These are phyloP conservation scores for Tinospora cordifolia DNA, from an alignment of 164 flowering plant species.

Conservation along the genomic window DNA sequence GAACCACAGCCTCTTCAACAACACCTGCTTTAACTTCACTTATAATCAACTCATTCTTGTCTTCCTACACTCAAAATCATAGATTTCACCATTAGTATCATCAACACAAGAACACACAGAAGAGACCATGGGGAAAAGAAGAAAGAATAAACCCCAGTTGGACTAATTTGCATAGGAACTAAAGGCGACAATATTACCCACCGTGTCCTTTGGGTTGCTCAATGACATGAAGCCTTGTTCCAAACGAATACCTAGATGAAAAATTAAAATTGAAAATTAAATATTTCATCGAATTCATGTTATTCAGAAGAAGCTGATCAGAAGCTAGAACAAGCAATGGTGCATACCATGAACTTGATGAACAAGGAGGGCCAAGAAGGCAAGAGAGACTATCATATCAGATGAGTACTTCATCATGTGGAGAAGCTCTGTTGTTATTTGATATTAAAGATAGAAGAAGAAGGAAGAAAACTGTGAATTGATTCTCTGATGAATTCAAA, in stretches of 20 bases:
- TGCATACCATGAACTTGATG: constrained; percentile 33
- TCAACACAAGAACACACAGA: neutral
- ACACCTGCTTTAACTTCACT: constrained; percentile 12
- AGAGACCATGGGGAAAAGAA: too few relatives aligned
- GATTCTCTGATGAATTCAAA: constrained; percentile 3
- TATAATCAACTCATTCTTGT: constrained; percentile 7
- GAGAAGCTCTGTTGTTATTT: neutral
- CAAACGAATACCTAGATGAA: constrained; percentile 33
- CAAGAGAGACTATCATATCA: constrained; percentile 18
- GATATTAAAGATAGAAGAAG: neutral
- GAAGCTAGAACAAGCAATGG: too few relatives aligned
- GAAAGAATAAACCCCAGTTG: too few relatives aligned
- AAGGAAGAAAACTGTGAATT: neutral
- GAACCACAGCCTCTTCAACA: constrained; percentile 14
- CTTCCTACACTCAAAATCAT: constrained; percentile 17
- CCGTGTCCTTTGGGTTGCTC: constrained; percentile 20
- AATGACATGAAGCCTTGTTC: constrained; percentile 15
- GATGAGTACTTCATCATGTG: constrained; percentile 29
- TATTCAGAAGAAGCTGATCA: neutral
- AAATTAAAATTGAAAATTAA: neutral
- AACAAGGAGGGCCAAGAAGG: constrained; percentile 25
- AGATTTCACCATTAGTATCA: neutral
- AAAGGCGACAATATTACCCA: constrained; percentile 14
- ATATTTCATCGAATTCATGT: constrained; percentile 6
- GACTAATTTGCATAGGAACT: too few relatives aligned